Evolutionary conservation across 2,329 filamentous ascomycete species (phyloP).

Genomic region (Colletotrichum gloeosporioides): DNA sequence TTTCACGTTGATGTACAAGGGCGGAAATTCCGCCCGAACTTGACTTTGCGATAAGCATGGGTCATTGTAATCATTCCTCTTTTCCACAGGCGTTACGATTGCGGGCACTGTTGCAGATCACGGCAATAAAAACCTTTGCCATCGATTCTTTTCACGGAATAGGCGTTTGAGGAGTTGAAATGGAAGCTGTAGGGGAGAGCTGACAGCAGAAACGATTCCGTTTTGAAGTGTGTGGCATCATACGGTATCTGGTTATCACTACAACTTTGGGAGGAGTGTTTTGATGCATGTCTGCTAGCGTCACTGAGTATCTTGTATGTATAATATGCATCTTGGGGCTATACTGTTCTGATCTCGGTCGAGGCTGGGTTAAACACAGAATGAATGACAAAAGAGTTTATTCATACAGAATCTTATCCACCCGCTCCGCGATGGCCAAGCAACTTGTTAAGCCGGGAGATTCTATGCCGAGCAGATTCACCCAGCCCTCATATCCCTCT

Average conservation of each 20-base stretch:
- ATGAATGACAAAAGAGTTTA: constrained; percentile 14
- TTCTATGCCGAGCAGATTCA: constrained; percentile 92
- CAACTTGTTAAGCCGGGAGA: constrained; percentile 89
- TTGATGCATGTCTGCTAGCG: neutral
- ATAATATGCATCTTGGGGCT: neutral
- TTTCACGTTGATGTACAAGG: constrained; percentile 68
- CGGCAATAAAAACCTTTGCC: neutral
- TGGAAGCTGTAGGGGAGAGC: neutral
- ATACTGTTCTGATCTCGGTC: neutral
- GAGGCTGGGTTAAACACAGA: constrained; percentile 2
- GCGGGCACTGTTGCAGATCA: neutral
- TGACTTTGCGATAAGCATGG: constrained; percentile 52
- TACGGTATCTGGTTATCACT: neutral
- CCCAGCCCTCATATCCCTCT: constrained; percentile 79
- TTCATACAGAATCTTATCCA: constrained; percentile 58
- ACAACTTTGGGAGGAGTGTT: neutral
- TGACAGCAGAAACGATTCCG: neutral
- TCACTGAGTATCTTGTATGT: neutral
- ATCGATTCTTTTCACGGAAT: neutral
- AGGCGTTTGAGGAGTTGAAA: constrained; percentile 2
- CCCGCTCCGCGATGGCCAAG: constrained; percentile 84
- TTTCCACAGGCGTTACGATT: neutral
- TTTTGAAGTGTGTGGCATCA: neutral
- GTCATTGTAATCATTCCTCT: neutral
- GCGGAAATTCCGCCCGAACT: constrained; percentile 64